Base-by-base conservation (phyloP, 805 yeast species). In the Metschnikowia proteae region DNA sequence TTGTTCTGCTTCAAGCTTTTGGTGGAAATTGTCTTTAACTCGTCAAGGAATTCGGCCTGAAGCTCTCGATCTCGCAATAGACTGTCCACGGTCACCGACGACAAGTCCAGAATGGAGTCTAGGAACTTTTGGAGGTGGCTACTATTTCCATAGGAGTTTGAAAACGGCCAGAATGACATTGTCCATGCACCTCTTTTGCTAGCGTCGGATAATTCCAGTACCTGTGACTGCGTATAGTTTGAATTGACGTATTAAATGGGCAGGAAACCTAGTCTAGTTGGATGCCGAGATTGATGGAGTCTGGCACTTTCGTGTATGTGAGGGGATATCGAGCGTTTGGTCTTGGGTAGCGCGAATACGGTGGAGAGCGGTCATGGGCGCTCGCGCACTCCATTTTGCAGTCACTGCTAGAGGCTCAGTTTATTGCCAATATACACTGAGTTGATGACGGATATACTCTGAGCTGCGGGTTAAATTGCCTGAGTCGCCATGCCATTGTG, bases 111-210 rank as follows among this genome's bases (percentile, higher is more conserved):
- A 6, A 68, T 57, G 3, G 67, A 57, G 57, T 73, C 78, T 47
- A 73, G 61, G 49, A 67, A 69, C 60, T 68, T 70, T 55, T 67
- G 76, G 47, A 73, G 69, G 53, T 57, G 67, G 52, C 67, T 65
- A 55, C 69, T 70, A 59, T 49, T 65, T 57, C 63, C 63, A 52
- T 67, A 59, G 13, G 74, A 56, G 44, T 63, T 71, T 37, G 73
- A 59, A 51, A 73, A 73, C 32, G 78, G 78, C 78, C 78, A 73
- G 52, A 73, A 73, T 42, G 78, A 73, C 78, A 73, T 73, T 45
- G 35, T 34, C 39, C 38, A 26, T 31, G 28, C 38, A 13, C 38
- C 28, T 42, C 43, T 23, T 30, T 31, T 28, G 43, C 35, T 39
- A 22, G 34, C 22, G 27, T 27, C 25, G 25, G 26, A 26, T 37